Evolutionary conservation across 805 yeast genomes (phyloP), one percentile per base, ranked within the genome.

Genomic region (Hanseniaspora vineae): DNA sequence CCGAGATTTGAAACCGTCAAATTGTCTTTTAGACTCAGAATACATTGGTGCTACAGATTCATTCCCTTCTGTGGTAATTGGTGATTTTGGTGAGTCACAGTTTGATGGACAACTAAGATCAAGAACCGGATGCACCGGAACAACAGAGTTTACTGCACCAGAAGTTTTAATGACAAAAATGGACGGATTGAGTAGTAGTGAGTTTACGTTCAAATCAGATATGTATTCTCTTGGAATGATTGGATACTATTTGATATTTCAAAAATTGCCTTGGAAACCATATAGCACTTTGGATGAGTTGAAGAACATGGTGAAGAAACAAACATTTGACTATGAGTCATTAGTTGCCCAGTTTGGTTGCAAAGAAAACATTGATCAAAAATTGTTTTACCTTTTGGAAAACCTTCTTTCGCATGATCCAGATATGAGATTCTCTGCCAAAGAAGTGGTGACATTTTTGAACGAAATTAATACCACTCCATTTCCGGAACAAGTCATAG

Each of bases 31-130:
- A 44, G 49, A 68, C 1, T 53, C 56, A 3, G 51, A 54, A 23
- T 65, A 59, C 43, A 49, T 55, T 14, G 39, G 51, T 3, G 50
- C 35, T 33, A 49, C 62, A 1, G 48, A 54, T 6, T 50, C 51
- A 23, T 67, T 81, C 12, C 95, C 95, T 0, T 74, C 71, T n/a
- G 76, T 85, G 1, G 69, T 86, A 13, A 89, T 88, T 12, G 80
- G 94, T 42, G 96, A 88, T 65, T 83, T 88, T 61, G 96, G 96
- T 3, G 96, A 88, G 61, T 84, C 92, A 6, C 84, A 83, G 53
- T 68, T 83, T 52, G 80, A 81, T 47, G 87, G 90, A 13, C 77
- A 73, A 20, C 63, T 60, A 40, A 67, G 88, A 44, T 70, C 71
- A 10, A 80, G 89, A 1, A 80, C 88, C 5, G 96, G 96, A 0